phyloP scores from a whole-genome alignment of 208 protist genomes.

The Leishmania mexicana region DNA sequence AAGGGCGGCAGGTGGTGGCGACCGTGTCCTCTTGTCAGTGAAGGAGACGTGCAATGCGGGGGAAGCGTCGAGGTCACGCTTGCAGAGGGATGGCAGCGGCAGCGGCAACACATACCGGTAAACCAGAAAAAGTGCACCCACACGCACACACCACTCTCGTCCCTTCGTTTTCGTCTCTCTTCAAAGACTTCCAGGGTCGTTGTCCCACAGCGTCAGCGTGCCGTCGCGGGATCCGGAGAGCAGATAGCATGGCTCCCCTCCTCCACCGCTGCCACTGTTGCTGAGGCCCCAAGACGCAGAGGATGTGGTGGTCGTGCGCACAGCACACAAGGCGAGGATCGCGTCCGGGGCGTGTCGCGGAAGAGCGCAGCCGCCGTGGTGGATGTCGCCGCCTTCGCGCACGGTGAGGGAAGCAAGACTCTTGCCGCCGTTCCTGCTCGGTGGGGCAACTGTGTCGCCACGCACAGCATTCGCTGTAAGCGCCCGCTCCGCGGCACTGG shows the following conservation, averaged over 20 bases:
- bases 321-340: slow-evolving; percentile 52
- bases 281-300: neutral
- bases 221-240: slow-evolving; percentile 66
- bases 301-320: slow-evolving; percentile 5
- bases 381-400: neutral
- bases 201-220: slow-evolving; percentile 64
- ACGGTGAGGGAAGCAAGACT: slow-evolving; percentile 9
- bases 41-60: neutral
- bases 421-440: neutral
- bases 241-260: slow-evolving; percentile 29
- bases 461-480: neutral
- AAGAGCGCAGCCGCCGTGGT: slow-evolving; percentile 3
- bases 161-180: neutral
- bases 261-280: neutral
- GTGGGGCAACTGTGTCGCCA: neutral
- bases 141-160: neutral
- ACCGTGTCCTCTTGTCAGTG: neutral
- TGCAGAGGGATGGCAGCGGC: neutral
- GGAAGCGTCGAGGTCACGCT: neutral
- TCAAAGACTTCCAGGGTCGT: slow-evolving; percentile 9
- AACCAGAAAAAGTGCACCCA: neutral
- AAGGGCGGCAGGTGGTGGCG: neutral
- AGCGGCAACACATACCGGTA: neutral
- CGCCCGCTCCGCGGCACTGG: neutral
- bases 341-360: slow-evolving; percentile 61